A percentile compares a stretch with the other conserved stretches of the same genome.
phyloP scores from a whole-genome alignment of 352 stramenopile genomes.

The Phytophthora nicotianae region DNA sequence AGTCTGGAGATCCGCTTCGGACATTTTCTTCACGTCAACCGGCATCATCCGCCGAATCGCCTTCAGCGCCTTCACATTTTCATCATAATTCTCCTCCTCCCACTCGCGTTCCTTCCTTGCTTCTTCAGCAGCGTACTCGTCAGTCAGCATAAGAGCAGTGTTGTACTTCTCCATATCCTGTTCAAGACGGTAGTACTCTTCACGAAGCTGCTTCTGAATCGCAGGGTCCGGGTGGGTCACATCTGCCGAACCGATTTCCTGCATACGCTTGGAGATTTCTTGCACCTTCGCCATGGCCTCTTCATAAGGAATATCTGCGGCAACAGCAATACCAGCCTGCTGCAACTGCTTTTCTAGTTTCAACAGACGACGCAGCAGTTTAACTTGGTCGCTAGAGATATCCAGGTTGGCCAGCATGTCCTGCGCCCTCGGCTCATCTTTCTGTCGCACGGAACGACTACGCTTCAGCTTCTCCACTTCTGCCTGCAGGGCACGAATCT shows the following conservation, averaged over 20 bases:
- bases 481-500: constrained; percentile 79
- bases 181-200: constrained; percentile 94
- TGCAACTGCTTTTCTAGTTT: constrained; percentile 88
- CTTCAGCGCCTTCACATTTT: constrained; percentile 88
- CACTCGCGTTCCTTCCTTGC: constrained; percentile 91
- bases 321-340: constrained; percentile 86
- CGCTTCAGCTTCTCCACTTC: constrained; percentile 86
- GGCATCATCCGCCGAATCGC: constrained; percentile 92
- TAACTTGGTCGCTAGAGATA: constrained; percentile 76
- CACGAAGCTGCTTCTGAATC: constrained; percentile 85
- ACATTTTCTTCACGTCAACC: constrained; percentile 92
- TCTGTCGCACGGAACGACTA: constrained; percentile 50
- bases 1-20: constrained; percentile 82
- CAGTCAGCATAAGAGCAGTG: constrained; percentile 90
- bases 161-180: constrained; percentile 96
- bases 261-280: constrained; percentile 91
- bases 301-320: constrained; percentile 93
- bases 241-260: constrained; percentile 92
- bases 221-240: constrained; percentile 81
- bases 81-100: constrained; percentile 90
- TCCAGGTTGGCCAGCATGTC: constrained; percentile 80
- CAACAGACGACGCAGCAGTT: constrained; percentile 76
- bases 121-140: constrained; percentile 92
- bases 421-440: constrained; percentile 57
- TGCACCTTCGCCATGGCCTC: constrained; percentile 91